Evolutionary conservation across 495 filamentous ascomycete species (phyloP), one percentile per base, ranked within the genome.

Genomic region (Talaromyces stipitatus): DNA sequence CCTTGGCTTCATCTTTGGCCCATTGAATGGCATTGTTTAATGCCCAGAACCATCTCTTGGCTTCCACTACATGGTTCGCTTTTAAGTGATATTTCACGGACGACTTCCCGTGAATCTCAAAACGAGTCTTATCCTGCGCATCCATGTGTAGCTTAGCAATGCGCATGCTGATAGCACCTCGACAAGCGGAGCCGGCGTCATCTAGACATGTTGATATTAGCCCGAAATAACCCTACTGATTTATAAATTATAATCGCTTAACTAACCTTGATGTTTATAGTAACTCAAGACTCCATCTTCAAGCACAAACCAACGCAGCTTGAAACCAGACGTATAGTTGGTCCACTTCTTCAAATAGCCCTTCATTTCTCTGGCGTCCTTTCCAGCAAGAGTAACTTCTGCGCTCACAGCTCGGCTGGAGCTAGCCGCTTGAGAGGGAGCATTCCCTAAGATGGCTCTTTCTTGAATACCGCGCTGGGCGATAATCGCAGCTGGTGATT

Each of bases 341-440:
- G 94, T 97, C 94, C 94, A 98, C 66, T 98, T 98, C 69, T 96
- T 96, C 56, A 98, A 75, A 68, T 97, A 98, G 8, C 94, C 94
- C 72, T 92, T 96, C 90, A 97, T 97, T 69, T 97, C 94, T 45
- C 91, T 83, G 9, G 86, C 84, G 59, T 98, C 94, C 61, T 92
- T 94, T 7, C 86, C 84, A 43, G 85, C 85, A 55, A 91, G 72
- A 8, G 76, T 69, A 26, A 78, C 76, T 60, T 95, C 88, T 16
- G 82, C 79, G 27, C 78, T 66, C 3, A 68, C 72, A 0, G 75
- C 74, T 41, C 81, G 76, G 7, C 76, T 74, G 18, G 36, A 55
- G 3, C 80, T 67, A 7, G 80, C 76, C 1, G 75, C 79, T 60
- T 87, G 84, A 4, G 80, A 79, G 30, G 81, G 78, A 26, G 76